phyloP scores from a whole-genome alignment of 2,329 filamentous ascomycete species.

The Berkeleyomyces rouxiae region DNA sequence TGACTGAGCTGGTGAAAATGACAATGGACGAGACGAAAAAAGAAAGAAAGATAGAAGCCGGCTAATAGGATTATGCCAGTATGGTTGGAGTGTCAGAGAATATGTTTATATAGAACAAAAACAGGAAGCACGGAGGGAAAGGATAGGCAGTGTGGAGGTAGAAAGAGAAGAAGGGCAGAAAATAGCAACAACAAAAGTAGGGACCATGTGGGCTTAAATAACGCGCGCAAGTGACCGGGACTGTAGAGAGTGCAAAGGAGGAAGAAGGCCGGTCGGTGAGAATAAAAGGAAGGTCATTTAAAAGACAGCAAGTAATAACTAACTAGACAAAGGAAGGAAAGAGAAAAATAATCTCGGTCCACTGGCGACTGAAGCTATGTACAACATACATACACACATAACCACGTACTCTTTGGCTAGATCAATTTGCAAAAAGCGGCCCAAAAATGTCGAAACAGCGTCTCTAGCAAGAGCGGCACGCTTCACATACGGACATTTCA shows the following conservation, averaged over 20 bases:
- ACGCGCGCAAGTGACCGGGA: not conserved
- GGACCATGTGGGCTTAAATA: slow-evolving; percentile 4
- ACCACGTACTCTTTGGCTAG: not conserved
- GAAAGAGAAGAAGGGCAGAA: not conserved
- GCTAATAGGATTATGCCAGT: not conserved
- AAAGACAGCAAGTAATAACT: not conserved
- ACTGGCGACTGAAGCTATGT: not conserved
- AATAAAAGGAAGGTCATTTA: not conserved
- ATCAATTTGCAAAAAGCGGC: not conserved
- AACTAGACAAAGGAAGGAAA: not conserved
- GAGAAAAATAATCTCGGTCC: not conserved
- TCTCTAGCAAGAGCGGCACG: not conserved
- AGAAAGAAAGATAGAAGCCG: not conserved
- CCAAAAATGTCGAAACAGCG: not conserved
- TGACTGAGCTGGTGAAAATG: not conserved
- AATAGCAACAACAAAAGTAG: not conserved
- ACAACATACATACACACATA: not conserved
- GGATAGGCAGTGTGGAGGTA: not conserved
- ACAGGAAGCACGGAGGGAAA: not conserved
- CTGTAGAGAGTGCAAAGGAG: not conserved
- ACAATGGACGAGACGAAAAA: not conserved
- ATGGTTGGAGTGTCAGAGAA: not conserved
- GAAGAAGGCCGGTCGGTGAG: not conserved
- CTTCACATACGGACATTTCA: not conserved
- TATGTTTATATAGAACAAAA: not conserved